These are phyloP conservation scores for Mariannaea sp. DNA, from an alignment of 2,329 filamentous ascomycete species.

Conservation along the genomic window DNA sequence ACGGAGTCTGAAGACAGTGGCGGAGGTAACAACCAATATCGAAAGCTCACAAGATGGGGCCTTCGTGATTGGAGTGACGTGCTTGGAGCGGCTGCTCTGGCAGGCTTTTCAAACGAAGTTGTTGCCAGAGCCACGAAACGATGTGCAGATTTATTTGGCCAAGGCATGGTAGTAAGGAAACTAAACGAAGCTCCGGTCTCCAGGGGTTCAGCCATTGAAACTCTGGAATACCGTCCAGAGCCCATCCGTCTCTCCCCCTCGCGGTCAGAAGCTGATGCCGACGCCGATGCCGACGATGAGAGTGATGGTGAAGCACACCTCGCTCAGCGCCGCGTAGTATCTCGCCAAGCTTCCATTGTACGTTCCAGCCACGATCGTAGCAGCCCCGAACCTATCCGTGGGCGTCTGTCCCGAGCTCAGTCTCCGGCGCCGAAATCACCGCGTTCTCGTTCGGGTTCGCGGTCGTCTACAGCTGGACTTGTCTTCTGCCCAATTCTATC, in stretches of 20 bases:
- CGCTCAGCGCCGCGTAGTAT: constrained; percentile 38
- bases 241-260: constrained; percentile 33
- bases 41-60: constrained; percentile 44
- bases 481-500: constrained; percentile 45
- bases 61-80: constrained; percentile 85
- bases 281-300: constrained; percentile 32
- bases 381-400: constrained; percentile 32
- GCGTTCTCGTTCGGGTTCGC: constrained; percentile 36
- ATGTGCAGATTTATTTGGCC: constrained; percentile 75
- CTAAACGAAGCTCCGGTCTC: constrained; percentile 48
- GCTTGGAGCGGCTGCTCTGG: constrained; percentile 75
- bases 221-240: constrained; percentile 40
- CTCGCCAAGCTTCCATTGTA: constrained; percentile 40
- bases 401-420: constrained; percentile 30
- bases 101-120: constrained; percentile 68
- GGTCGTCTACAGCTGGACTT: constrained; percentile 42
- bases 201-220: constrained; percentile 32
- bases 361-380: constrained; percentile 31
- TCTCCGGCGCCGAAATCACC: constrained; percentile 27
- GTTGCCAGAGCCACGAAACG: constrained; percentile 72
- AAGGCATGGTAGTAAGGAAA: constrained; percentile 69
- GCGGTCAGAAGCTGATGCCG: constrained; percentile 28
- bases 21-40: constrained; percentile 28
- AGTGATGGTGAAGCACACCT: constrained; percentile 36
- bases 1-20: constrained; percentile 23